These are phyloP conservation scores for Rachicladosporium sp. DNA, from an alignment of 2,329 filamentous ascomycete species.

Conservation along the genomic window DNA sequence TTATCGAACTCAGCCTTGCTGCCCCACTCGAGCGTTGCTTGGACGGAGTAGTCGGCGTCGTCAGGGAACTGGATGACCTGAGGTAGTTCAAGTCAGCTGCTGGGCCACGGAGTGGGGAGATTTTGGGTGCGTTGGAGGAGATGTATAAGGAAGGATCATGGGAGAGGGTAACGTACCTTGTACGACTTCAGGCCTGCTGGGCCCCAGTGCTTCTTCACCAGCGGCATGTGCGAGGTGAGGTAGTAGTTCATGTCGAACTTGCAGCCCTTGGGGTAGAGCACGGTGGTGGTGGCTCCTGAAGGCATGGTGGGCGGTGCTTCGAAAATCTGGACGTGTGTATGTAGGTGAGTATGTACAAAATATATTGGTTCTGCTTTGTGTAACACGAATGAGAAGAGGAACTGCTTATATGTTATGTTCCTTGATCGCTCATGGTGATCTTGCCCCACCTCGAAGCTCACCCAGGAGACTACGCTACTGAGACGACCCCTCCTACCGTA, in stretches of 20 bases:
- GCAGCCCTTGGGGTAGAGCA: constrained; percentile 24
- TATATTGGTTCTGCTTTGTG: too few relatives aligned
- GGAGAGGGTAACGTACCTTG: constrained; percentile 1
- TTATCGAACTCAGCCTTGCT: constrained; percentile 17
- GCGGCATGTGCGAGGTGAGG: constrained; percentile 26
- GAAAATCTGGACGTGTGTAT: too few relatives aligned
- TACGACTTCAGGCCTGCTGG: constrained; percentile 21
- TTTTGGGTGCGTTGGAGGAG: too few relatives aligned
- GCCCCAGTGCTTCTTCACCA: constrained; percentile 22
- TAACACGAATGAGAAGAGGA: too few relatives aligned
- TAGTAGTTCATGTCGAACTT: constrained; percentile 30
- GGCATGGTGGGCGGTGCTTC: neutral
- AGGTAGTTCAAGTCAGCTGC: neutral
- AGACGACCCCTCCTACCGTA: too few relatives aligned
- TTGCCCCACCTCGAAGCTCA: too few relatives aligned
- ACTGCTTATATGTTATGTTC: too few relatives aligned
- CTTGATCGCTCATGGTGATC: too few relatives aligned
- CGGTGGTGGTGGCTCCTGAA: constrained; percentile 15
- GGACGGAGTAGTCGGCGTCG: constrained; percentile 21
- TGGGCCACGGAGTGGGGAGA: too few relatives aligned
- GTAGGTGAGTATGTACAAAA: too few relatives aligned
- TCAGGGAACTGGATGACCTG: constrained; percentile 20
- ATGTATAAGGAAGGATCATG: neutral
- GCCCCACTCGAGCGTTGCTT: constrained; percentile 23
- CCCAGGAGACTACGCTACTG: too few relatives aligned